Evolutionary conservation across 495 filamentous ascomycete species (phyloP), one percentile per base, ranked within the genome.

Genomic region (Hypoxylon trugodes): DNA sequence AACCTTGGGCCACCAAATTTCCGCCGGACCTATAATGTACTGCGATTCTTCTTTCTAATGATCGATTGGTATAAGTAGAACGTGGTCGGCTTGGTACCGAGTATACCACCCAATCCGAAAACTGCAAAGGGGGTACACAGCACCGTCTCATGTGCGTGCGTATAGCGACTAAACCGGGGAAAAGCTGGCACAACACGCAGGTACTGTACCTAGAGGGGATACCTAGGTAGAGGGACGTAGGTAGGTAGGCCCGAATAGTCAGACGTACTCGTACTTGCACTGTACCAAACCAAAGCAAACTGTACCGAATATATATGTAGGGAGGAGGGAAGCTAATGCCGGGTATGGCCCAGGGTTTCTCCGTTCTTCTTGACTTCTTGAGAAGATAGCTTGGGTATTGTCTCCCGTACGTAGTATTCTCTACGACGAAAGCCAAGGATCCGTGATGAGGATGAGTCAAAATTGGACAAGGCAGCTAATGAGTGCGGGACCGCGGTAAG

Each of bases 191-290:
- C 54, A 36, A 40, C 48, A 40, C 53, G 52, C 26, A 37, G 24
- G 26, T 19, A 9, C 12, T 30, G 33, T 16, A 48, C 28, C 9
- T 38, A 38, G 8, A 49, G 47, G 21, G 26, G 21, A 24, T 45
- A 45, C 19, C 19, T 45, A 25, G 22, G 26, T n/a, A 16, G 26
- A 26, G 7, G 26, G 9, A n/a, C 35, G 38, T 19, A 41, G 7
- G 57, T 53, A 66, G 35, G 49, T 61, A 66, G 57, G 51, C 43
- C 63, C 63, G 57, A 61, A 58, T 61, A 57, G 49, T 61, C 26
- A 35, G 43, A 55, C 41, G 61, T 51, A 66, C 63, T 43, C 58
- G 36, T 41, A n/a, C n/a, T n/a, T n/a, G n/a, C n/a, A n/a, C n/a
- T n/a, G 45, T 48, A 55, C 18, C 26, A 48, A 55, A 61, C 46